phyloP scores from a whole-genome alignment of 768 basidiomycete species.

The Suillus occidentalis region DNA sequence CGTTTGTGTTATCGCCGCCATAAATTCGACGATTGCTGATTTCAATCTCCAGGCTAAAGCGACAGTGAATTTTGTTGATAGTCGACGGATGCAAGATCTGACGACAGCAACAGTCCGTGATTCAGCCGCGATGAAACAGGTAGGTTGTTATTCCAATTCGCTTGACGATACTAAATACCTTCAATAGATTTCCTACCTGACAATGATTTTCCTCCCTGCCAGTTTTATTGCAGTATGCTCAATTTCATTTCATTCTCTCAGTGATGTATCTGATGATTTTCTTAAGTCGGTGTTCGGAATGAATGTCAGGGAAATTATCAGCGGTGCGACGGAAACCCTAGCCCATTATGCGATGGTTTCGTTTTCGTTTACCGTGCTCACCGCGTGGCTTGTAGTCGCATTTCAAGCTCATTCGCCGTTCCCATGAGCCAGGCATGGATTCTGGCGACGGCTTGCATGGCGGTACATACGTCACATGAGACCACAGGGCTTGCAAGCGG shows the following conservation, averaged over 20 bases:
- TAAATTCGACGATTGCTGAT: neutral
- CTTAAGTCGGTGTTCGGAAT: slow-evolving; percentile 16
- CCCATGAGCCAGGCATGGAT: slow-evolving; percentile 6
- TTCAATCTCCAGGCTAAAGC: slow-evolving; percentile 46
- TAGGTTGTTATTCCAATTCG: slow-evolving; percentile 2
- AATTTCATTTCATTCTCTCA: neutral
- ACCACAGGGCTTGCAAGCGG: too few relatives aligned
- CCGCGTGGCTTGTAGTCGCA: slow-evolving; percentile 54
- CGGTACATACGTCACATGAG: slow-evolving; percentile 14
- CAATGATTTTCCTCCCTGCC: slow-evolving; percentile 58
- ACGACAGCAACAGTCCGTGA: slow-evolving; percentile 14
- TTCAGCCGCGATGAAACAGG: slow-evolving; percentile 23
- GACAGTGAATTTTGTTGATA: slow-evolving; percentile 52
- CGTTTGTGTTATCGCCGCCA: slow-evolving; percentile 16
- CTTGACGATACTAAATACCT: slow-evolving; percentile 3
- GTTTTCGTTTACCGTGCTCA: slow-evolving; percentile 44
- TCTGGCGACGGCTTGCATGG: slow-evolving; percentile 21
- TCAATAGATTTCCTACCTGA: slow-evolving; percentile 49
- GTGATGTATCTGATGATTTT: neutral
- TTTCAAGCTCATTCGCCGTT: slow-evolving; percentile 37
- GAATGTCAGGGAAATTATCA: slow-evolving; percentile 22
- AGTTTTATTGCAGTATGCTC: slow-evolving; percentile 37
- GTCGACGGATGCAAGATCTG: slow-evolving; percentile 18
- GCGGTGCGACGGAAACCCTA: slow-evolving; percentile 26
- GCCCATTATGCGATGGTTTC: slow-evolving; percentile 38